Evolutionary conservation across 345 rosid genomes (phyloP), one percentile per base, ranked within the genome.

Genomic region (Firmiana major): DNA sequence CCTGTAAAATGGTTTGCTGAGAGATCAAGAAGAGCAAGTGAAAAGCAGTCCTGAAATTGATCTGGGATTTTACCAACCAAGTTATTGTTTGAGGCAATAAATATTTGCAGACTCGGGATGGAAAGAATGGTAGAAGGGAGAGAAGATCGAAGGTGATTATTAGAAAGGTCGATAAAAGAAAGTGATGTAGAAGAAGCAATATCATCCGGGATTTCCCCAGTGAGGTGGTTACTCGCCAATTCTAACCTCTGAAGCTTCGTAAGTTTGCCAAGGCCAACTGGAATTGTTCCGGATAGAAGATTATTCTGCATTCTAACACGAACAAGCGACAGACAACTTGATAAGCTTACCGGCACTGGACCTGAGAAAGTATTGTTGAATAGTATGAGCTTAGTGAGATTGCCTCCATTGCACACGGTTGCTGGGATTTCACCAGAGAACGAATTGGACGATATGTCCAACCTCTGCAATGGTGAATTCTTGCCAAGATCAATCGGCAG

Each of bases 281-380:
- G 98, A 80, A 95, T 87, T 17, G 90, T 77, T 17, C 98, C 93
- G 17, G 90, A 86, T 12, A 93, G 82, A 16, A 80, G 80, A 84
- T 95, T 95, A 81, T 95, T 90, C 73, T 93, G 99, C 90, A 89
- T 83, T 43, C 99, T 85, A 22, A 92, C 93, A 31, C 97, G 98
- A 81, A 93, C 91, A n/a, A 95, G 87, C 3, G 97, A 88, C 6
- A 28, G 54, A 55, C 98, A 95, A 40, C 85, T 80, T 1, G 93
- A 81, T 54, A 93, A 72, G 77, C 88, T 88, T 1, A 65, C n/a
- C 1, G 97, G 97, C 77, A 93, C 87, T 26, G 84, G 84, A 78
- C 99, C 98, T 6, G 96, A 84, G 85, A 95, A 87, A 65, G 81
- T 87, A 78, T 95, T 95, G 87, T 89, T 92, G 92, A 95, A 95